Percentiles rank a stretch among this genome's conserved stretches.
These are phyloP conservation scores for Penicillium verhagenii DNA, from an alignment of 495 filamentous ascomycete species.

Conservation along the genomic window DNA sequence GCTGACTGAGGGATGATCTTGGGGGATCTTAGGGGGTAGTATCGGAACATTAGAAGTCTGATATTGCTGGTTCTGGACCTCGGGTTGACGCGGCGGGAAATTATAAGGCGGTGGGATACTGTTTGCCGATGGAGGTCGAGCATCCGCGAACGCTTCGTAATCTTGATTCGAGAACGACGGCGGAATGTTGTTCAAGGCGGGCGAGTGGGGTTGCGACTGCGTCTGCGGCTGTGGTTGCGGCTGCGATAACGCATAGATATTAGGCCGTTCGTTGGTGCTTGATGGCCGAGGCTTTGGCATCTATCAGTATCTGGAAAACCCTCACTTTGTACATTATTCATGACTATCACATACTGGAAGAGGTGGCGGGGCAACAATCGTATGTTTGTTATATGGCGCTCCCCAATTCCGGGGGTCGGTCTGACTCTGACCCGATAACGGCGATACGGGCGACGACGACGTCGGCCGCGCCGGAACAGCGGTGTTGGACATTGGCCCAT, in stretches of 20 bases:
- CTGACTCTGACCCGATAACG: conserved; percentile 18
- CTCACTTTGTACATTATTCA: too few species aligned
- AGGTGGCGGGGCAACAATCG: conserved; percentile 38
- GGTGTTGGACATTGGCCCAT: conserved; percentile 37
- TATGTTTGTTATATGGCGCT: conserved; percentile 43
- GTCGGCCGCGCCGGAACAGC: conserved; percentile 14
- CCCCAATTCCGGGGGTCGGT: conserved; percentile 43
- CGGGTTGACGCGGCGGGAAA: not conserved
- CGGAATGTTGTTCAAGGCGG: conserved; percentile 14
- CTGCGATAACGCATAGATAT: conserved; percentile 22
- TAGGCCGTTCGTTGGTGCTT: conserved; percentile 31
- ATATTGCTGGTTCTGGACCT: conserved; percentile 9
- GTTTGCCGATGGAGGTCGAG: conserved; percentile 22
- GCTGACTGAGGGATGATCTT: conserved; percentile 20
- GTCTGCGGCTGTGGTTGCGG: conserved; percentile 12
- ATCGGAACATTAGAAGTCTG: conserved; percentile 26
- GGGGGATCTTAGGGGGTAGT: conserved; percentile 43
- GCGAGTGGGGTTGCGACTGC: conserved; percentile 8
- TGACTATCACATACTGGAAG: conserved; percentile 42
- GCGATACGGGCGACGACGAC: conserved; percentile 9
- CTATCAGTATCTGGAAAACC: conserved; percentile 3
- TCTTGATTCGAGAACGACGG: conserved; percentile 13
- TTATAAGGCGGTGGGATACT: conserved; percentile 24
- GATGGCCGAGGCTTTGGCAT: conserved; percentile 40
- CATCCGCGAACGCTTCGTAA: conserved; percentile 15